Evolutionary conservation across 495 filamentous ascomycete genomes (phyloP).

Genomic region (Penicillium antarcticum): DNA sequence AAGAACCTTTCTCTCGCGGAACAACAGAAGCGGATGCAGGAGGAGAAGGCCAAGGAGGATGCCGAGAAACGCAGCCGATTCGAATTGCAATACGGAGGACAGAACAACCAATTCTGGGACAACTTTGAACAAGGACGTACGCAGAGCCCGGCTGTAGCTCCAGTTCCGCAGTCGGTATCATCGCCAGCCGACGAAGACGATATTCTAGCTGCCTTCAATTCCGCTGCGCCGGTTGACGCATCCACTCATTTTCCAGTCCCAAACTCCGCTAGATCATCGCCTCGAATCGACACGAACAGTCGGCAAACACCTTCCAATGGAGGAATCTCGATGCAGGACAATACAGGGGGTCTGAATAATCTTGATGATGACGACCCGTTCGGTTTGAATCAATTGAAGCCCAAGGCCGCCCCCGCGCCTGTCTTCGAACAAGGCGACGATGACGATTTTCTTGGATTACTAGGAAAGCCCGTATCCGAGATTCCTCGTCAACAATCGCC

Average conservation of each 20-base stretch:
- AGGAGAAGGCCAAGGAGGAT: constrained; percentile 72
- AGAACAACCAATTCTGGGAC: constrained; percentile 68
- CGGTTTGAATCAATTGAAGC: constrained; percentile 66
- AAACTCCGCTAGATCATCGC: constrained; percentile 27
- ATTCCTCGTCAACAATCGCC: constrained; percentile 46
- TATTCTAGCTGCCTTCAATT: constrained; percentile 60
- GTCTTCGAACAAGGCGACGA: constrained; percentile 47
- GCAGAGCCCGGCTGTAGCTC: constrained; percentile 37
- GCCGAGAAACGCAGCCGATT: constrained; percentile 64
- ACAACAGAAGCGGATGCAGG: constrained; percentile 76
- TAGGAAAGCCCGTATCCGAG: constrained; percentile 84
- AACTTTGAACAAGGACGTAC: constrained; percentile 48
- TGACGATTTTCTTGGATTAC: constrained; percentile 84
- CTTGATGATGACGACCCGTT: constrained; percentile 78
- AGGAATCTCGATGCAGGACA: constrained; percentile 21
- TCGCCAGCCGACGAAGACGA: constrained; percentile 51
- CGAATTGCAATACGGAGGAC: constrained; percentile 70
- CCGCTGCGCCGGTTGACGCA: constrained; percentile 57
- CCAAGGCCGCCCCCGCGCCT: constrained; percentile 34
- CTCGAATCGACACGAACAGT: constrained; percentile 17
- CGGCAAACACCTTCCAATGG: constrained; percentile 17
- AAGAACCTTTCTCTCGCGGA: constrained; percentile 77
- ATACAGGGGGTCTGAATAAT: constrained; percentile 13
- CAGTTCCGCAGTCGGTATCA: constrained; percentile 48
- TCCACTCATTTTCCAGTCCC: constrained; percentile 59